Conservation (phyloP, 371 early-diverging fungal species). For the Coemansia linderi region DNA sequence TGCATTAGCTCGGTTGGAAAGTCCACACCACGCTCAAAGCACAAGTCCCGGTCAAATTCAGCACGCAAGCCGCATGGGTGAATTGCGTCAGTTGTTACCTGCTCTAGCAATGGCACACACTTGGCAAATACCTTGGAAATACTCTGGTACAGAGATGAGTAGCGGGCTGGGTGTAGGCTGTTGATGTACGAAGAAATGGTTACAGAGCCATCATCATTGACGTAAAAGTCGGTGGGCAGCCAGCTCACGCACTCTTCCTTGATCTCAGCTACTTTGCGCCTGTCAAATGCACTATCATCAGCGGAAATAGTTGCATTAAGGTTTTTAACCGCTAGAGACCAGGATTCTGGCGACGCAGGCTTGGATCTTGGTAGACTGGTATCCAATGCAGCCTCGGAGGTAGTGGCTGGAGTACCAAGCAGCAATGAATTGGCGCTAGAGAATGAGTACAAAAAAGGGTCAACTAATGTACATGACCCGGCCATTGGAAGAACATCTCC, state of each 20-base stretch:
- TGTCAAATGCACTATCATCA: background rate
- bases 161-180: slow-evolving; percentile 55
- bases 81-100: slow-evolving; percentile 17
- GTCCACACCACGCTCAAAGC: background rate
- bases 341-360: background rate
- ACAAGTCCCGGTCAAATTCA: background rate
- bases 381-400: background rate
- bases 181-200: slow-evolving; percentile 59
- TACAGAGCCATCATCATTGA: slow-evolving; percentile 38
- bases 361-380: background rate
- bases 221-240: slow-evolving; percentile 58
- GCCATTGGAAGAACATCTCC: background rate
- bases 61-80: background rate
- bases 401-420: background rate
- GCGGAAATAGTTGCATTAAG: background rate
- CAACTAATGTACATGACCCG: background rate
- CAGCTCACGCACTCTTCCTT: slow-evolving; percentile 44
- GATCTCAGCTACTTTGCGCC: background rate
- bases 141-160: slow-evolving; percentile 47
- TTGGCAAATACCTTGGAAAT: slow-evolving; percentile 37
- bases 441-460: slow-evolving; percentile 4
- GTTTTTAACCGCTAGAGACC: background rate
- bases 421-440: background rate
- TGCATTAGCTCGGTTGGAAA: too few relatives aligned
- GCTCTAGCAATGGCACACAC: slow-evolving; percentile 49